phyloP scores from a whole-genome alignment of 495 filamentous ascomycete genomes.

The Tuber melanosporum region DNA sequence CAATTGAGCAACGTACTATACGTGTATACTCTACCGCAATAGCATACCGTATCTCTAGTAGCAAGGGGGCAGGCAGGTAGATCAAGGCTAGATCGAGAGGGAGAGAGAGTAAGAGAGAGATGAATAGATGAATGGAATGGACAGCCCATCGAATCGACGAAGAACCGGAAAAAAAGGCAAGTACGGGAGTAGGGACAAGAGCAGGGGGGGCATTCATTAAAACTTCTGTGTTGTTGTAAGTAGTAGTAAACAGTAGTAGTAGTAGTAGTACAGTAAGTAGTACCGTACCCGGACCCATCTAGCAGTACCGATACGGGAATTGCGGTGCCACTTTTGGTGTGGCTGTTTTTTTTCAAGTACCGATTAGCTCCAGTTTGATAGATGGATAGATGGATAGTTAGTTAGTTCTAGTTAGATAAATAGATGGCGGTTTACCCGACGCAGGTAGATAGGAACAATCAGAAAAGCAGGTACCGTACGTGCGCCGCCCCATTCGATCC shows the following conservation, averaged over 20 bases:
- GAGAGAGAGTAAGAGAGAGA: too few species aligned
- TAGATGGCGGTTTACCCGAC: background rate
- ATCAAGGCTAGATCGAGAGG: background rate
- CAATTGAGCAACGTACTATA: background rate
- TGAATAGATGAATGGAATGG: background rate
- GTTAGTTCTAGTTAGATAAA: too few species aligned
- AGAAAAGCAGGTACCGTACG: slow-evolving; percentile 2
- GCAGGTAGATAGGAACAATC: background rate
- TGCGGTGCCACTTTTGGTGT: background rate
- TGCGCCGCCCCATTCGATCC: background rate
- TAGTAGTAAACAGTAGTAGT: too few species aligned
- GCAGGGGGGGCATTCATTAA: background rate
- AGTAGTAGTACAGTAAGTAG: too few species aligned
- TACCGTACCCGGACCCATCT: too few species aligned
- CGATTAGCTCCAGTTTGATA: background rate
- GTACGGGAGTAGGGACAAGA: background rate
- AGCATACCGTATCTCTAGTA: background rate
- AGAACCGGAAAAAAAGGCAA: background rate
- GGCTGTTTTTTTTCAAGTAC: background rate
- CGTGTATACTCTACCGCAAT: background rate
- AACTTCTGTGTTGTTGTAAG: too few species aligned
- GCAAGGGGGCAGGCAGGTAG: background rate
- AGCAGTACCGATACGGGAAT: background rate
- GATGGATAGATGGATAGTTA: background rate
- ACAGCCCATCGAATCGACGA: background rate